phyloP scores from a whole-genome alignment of 495 filamentous ascomycete species.

The Chaetomium fimeti region DNA sequence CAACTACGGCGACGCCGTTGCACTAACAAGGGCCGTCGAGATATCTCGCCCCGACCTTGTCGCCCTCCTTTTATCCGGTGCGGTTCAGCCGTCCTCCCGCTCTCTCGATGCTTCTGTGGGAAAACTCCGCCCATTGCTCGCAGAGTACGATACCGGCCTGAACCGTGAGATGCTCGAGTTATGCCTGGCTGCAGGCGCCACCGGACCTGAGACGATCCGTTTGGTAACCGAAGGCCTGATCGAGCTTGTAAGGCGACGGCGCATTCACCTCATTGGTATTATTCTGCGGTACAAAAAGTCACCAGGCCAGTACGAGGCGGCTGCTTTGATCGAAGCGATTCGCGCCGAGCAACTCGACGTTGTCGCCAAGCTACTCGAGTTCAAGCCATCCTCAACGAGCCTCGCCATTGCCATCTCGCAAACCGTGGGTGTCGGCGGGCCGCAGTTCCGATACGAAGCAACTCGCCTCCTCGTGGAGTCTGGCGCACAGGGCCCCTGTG shows the following conservation, averaged over 20 bases:
- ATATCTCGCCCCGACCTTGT: constrained; percentile 30
- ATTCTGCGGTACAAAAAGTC: constrained; percentile 24
- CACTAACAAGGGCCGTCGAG: constrained; percentile 32
- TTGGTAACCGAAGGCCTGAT: constrained; percentile 30
- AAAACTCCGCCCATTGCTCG: constrained; percentile 18
- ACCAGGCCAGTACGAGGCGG: constrained; percentile 25
- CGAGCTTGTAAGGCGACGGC: constrained; percentile 24
- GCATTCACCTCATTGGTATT: constrained; percentile 25
- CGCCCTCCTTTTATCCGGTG: constrained; percentile 27
- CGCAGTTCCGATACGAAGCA: constrained; percentile 22
- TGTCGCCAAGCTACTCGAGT: constrained; percentile 29
- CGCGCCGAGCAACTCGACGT: constrained; percentile 26
- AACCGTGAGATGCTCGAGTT: constrained; percentile 30
- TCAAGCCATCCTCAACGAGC: constrained; percentile 23
- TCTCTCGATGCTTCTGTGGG: constrained; percentile 32
- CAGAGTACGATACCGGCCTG: constrained; percentile 10
- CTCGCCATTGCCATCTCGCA: constrained; percentile 30
- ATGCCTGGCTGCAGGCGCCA: constrained; percentile 30
- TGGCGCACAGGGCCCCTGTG: constrained; percentile 30
- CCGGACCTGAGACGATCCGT: constrained; percentile 29
- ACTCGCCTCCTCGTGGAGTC: constrained; percentile 25
- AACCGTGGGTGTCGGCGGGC: constrained; percentile 25
- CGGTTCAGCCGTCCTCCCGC: constrained; percentile 29
- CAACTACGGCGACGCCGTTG: constrained; percentile 31
- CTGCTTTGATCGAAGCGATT: constrained; percentile 32